Percentiles rank a stretch among this genome's conserved stretches.
Evolutionary conservation across 495 filamentous ascomycete genomes (phyloP).

Genomic region (Aspergillus bertholletiae): DNA sequence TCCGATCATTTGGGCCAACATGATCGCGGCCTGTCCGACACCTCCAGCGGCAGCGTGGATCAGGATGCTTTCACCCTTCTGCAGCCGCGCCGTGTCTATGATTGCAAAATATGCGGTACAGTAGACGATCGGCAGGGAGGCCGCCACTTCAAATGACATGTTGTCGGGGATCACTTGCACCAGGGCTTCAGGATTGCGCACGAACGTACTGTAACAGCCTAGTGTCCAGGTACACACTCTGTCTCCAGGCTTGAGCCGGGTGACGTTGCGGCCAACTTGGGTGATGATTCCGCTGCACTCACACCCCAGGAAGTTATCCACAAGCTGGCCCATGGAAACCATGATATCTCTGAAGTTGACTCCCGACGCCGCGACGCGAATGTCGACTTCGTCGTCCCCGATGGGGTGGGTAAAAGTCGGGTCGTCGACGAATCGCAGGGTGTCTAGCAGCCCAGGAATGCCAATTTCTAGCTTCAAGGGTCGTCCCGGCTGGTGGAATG

Average conservation of each 20-base stretch:
- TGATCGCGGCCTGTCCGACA: conserved; percentile 17
- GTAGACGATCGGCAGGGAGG: neutral
- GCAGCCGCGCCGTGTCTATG: neutral
- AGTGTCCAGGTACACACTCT: conserved; percentile 23
- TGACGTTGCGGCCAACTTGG: neutral
- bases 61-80: neutral
- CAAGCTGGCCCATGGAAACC: conserved; percentile 30
- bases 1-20: conserved; percentile 3
- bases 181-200: neutral
- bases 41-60: conserved; percentile 19
- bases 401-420: conserved; percentile 2
- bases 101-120: neutral
- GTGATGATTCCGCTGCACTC: conserved; percentile 43
- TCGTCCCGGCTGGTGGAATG: neutral
- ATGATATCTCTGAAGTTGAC: conserved; percentile 45
- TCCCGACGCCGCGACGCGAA: conserved; percentile 24
- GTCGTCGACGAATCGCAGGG: conserved; percentile 13
- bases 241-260: conserved; percentile 35
- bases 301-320: conserved; percentile 25
- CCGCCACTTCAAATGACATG: neutral
- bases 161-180: neutral
- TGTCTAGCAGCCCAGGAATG: conserved; percentile 10
- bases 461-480: neutral
- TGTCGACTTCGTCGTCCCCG: conserved; percentile 19
- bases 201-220: neutral